Evolutionary conservation across 495 filamentous ascomycete genomes (phyloP).

Genomic region (Penicillium paxilli): DNA sequence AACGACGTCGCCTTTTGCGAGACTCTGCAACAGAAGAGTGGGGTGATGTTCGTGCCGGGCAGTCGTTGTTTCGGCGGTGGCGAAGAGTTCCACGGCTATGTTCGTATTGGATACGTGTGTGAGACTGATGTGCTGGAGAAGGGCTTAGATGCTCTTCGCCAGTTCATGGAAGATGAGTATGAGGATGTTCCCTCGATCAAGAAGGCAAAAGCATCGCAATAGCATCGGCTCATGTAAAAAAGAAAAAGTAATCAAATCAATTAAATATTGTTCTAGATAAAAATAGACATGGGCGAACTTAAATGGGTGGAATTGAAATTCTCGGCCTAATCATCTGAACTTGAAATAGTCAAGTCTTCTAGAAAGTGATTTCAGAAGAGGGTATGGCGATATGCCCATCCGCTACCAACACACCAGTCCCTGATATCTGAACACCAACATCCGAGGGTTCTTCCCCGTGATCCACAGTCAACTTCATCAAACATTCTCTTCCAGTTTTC

Average conservation of each 20-base stretch:
- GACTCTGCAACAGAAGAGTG: conserved; percentile 64
- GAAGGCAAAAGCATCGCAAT: conserved; percentile 21
- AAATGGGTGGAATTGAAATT: no score
- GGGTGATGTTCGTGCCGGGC: conserved; percentile 80
- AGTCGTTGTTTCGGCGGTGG: conserved; percentile 72
- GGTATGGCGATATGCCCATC: no score
- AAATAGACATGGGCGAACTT: no score
- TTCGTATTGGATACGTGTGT: conserved; percentile 78
- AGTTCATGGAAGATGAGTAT: conserved; percentile 63
- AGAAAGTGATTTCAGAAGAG: no score
- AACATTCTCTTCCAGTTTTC: no score
- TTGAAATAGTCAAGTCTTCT: no score
- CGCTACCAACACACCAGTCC: no score
- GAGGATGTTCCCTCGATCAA: conserved; percentile 51
- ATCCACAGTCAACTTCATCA: no score
- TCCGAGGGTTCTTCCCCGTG: no score
- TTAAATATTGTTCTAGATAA: neutral
- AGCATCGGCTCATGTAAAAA: neutral
- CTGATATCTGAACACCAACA: no score
- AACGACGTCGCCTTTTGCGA: conserved; percentile 74
- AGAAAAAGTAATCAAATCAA: no score
- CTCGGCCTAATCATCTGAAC: no score
- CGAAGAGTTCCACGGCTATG: conserved; percentile 72
- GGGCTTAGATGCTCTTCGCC: conserved; percentile 60
- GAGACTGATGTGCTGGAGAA: conserved; percentile 68